These are phyloP conservation scores for Trametes cinnabarina DNA, from an alignment of 768 basidiomycete species.

Conservation along the genomic window DNA sequence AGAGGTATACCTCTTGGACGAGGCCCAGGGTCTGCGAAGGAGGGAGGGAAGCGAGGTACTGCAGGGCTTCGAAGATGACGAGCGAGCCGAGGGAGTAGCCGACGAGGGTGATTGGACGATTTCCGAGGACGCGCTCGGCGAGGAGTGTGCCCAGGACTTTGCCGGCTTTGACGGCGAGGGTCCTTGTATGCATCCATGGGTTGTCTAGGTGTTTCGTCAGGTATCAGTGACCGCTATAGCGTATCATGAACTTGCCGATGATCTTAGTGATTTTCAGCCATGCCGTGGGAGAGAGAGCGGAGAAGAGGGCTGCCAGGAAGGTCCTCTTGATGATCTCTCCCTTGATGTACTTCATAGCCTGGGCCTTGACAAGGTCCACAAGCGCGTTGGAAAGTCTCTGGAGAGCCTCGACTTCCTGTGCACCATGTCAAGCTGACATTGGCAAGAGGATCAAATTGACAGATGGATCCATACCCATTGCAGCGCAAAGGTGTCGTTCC, in stretches of 20 bases:
- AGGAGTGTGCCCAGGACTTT: constrained; percentile 53
- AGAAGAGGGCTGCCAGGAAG: constrained; percentile 47
- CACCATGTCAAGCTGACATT: neutral
- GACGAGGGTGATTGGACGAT: constrained; percentile 51
- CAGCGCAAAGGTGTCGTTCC: constrained; percentile 53
- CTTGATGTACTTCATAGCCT: constrained; percentile 51
- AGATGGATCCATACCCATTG: constrained; percentile 46
- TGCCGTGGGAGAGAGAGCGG: constrained; percentile 49
- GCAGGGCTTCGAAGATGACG: constrained; percentile 56
- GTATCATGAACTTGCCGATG: constrained; percentile 46
- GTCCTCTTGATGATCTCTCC: constrained; percentile 50
- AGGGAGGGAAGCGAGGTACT: constrained; percentile 43
- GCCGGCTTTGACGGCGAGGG: constrained; percentile 52
- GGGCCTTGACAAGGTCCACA: constrained; percentile 40
- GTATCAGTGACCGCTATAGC: neutral
- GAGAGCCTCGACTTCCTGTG: constrained; percentile 55
- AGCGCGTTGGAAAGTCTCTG: constrained; percentile 49
- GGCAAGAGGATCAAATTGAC: too few relatives aligned
- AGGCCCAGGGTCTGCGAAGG: constrained; percentile 45
- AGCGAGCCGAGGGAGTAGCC: constrained; percentile 57
- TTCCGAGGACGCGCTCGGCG: constrained; percentile 49
- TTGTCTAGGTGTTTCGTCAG: constrained; percentile 40
- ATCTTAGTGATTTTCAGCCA: constrained; percentile 52
- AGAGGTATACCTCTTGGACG: constrained; percentile 54
- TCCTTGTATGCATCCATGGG: constrained; percentile 56